Base-by-base conservation (phyloP, 139 green algal genomes). In the Prasinococcaceae sp. region DNA sequence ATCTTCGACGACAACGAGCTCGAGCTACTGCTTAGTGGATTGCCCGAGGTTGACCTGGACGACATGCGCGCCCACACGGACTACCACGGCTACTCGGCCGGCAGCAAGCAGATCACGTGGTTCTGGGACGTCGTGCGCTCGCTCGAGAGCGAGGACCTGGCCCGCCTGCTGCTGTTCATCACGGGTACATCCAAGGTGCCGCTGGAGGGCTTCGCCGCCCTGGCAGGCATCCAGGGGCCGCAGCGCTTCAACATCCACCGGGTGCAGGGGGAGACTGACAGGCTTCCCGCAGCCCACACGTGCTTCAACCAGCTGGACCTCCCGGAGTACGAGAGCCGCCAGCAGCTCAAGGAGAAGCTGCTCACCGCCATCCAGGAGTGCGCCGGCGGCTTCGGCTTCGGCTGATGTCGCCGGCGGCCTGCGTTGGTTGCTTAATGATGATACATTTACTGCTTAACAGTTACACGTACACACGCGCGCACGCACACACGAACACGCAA, bases 1-100 rank as follows among this genome's bases (percentile, higher is more conserved):
- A 81, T 98, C 12, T 96, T 98, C 72, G 95, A 89, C 61, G 83
- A 95, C 68, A 76, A 84, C 50, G 90, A 98, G 79, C 85, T 98
- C 49, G 90, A 98, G 79, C 79, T 98, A 60, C 69, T 98, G 24
- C 94, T 98, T 67, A 77, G 52, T 38, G 90, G 90, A 12, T 74
- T 97, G 66, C 90, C 90, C 1, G 83, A 97, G 54, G 86, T 98
- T 17, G 88, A 98, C 51, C 42, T 94, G 22, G 78, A 75, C 38
- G 86, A 96, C 76, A 73, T 95, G 68, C 65, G 73, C 12, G 59
- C 58, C 33, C 85, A 96, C 71, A 94, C 84, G 3, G 85, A 94
- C 69, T 98, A 98, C 79, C 72, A 53, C 17, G 81, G 77, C 32
- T 97, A 82, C 75, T 80, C 51, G 24, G 47, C 74, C 19, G 66